Evolutionary conservation across 192 early-diverging fungal genomes (phyloP).

Genomic region (Umbelopsis isabellina): DNA sequence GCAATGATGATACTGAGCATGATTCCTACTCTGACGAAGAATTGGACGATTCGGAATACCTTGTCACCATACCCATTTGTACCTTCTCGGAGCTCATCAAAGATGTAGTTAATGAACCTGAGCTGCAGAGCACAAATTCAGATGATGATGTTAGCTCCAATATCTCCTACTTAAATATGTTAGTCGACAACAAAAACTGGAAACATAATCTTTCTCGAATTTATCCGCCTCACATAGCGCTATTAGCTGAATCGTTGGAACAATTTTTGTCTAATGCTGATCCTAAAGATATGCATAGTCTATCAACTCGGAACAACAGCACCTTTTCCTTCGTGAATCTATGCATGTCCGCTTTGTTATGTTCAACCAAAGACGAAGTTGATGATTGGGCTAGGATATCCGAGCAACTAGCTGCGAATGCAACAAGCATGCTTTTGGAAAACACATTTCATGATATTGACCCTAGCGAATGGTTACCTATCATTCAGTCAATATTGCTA

Average conservation of each 20-base stretch:
- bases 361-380: neutral
- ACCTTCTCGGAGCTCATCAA: neutral
- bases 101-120: neutral
- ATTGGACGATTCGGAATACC: slow-evolving; percentile 36
- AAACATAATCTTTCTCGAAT: neutral
- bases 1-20: slow-evolving; percentile 22
- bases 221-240: slow-evolving; percentile 4
- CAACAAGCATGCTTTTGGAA: slow-evolving; percentile 7
- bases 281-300: neutral
- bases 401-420: neutral
- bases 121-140: neutral
- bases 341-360: neutral
- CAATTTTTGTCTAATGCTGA: neutral
- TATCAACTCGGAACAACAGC: neutral
- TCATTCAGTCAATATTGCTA: slow-evolving; percentile 1
- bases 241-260: neutral
- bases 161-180: neutral
- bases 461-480: slow-evolving; percentile 1
- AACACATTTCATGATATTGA: slow-evolving; percentile 8
- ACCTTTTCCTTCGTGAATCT: neutral
- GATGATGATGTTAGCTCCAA: neutral
- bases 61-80: slow-evolving; percentile 39
- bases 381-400: neutral
- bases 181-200: neutral
- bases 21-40: slow-evolving; percentile 32